phyloP scores from a whole-genome alignment of 1,284 basidiomycete genomes.

The Limonomyces culmigenus region DNA sequence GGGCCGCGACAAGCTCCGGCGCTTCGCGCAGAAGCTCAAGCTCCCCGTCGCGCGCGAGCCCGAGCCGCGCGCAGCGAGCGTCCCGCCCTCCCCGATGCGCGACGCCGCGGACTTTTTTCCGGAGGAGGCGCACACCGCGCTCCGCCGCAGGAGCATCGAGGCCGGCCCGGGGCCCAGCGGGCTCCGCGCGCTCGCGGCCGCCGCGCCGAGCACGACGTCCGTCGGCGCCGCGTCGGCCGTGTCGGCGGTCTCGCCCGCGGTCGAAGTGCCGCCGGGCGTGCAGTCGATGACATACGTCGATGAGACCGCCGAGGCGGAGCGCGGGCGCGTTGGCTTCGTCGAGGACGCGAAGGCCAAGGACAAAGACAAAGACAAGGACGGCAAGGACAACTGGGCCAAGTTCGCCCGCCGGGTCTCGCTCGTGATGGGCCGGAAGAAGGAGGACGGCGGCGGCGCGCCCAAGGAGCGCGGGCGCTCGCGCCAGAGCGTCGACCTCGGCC shows the following conservation, averaged over 20 bases:
- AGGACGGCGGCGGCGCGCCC: constrained; percentile 12
- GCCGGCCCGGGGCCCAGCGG: not conserved
- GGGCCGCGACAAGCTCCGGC: constrained; percentile 54
- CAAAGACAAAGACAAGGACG: constrained; percentile 13
- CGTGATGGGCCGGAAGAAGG: constrained; percentile 27
- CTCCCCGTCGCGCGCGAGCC: constrained; percentile 14
- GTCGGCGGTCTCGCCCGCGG: not conserved
- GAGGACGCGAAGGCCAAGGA: constrained; percentile 15
- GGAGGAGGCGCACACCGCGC: not conserved
- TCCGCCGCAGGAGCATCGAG: not conserved
- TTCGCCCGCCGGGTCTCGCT: constrained; percentile 45
- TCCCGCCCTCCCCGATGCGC: constrained; percentile 16
- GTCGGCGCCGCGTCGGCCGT: not conserved
- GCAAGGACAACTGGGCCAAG: constrained; percentile 37
- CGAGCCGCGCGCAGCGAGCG: constrained; percentile 2
- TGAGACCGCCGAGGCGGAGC: constrained; percentile 3
- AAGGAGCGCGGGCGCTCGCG: not conserved
- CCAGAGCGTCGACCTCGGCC: constrained; percentile 3
- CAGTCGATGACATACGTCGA: constrained; percentile 12
- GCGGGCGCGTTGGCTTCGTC: not conserved
- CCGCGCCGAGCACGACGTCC: not conserved
- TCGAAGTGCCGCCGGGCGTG: constrained; percentile 7
- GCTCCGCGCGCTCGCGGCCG: not conserved
- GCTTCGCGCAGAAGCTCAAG: constrained; percentile 45
- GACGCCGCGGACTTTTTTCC: constrained; percentile 1